Evolutionary conservation across 345 rosid species (phyloP).

Genomic region (Luvunga scandens): DNA sequence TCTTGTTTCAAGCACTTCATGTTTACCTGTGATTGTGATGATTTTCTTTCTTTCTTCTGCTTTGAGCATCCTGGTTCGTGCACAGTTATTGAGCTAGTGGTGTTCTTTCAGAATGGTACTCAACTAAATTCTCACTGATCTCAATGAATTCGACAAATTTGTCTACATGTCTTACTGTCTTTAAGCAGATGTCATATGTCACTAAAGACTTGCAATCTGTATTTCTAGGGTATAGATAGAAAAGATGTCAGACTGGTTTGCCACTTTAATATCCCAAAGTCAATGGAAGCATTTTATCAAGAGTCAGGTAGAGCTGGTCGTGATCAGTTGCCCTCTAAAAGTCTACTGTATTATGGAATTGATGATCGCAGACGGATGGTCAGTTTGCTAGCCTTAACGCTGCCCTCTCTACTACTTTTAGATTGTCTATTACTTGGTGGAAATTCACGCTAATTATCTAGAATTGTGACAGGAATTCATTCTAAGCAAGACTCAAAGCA

Average conservation of each 20-base stretch:
- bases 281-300: slow-evolving; percentile 98
- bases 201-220: slow-evolving; percentile 22
- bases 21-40: slow-evolving; percentile 30
- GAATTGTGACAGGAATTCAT: slow-evolving; percentile 67
- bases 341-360: slow-evolving; percentile 86
- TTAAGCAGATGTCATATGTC: slow-evolving; percentile 3
- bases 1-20: slow-evolving; percentile 7
- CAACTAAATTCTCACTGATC: slow-evolving; percentile 12
- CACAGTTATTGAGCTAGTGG: slow-evolving; percentile 34
- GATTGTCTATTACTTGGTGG: background rate
- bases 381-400: slow-evolving; percentile 14
- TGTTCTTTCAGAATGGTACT: slow-evolving; percentile 88
- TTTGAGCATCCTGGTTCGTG: slow-evolving; percentile 49
- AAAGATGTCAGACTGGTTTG: slow-evolving; percentile 94
- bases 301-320: slow-evolving; percentile 99
- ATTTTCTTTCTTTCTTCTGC: slow-evolving; percentile 30
- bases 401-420: slow-evolving; percentile 5
- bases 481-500: slow-evolving; percentile 59
- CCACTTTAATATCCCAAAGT: slow-evolving; percentile 90
- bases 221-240: slow-evolving; percentile 82
- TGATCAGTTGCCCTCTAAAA: slow-evolving; percentile 79
- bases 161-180: background rate
- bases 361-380: slow-evolving; percentile 93
- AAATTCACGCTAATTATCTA: slow-evolving; percentile 20
- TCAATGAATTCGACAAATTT: slow-evolving; percentile 4